These are phyloP conservation scores for Paxillus ammoniavirescens DNA, from an alignment of 768 basidiomycete species.

Conservation along the genomic window DNA sequence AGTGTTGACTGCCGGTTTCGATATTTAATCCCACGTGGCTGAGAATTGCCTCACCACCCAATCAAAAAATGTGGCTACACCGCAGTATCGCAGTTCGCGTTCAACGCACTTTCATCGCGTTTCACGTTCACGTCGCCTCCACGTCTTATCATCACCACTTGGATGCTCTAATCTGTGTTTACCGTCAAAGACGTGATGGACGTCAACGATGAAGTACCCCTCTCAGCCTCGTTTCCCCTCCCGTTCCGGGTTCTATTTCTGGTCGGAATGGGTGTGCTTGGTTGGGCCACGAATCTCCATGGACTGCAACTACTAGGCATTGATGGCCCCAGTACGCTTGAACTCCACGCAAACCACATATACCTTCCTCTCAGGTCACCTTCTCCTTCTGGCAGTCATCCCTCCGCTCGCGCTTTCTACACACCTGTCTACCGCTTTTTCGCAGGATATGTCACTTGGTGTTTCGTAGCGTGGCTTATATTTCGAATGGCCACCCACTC, in stretches of 20 bases:
- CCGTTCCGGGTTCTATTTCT: slow-evolving; percentile 89
- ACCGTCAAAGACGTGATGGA: slow-evolving; percentile 28
- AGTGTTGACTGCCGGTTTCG: background rate
- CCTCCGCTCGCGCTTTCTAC: slow-evolving; percentile 43
- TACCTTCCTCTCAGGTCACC: slow-evolving; percentile 22
- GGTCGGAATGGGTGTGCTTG: slow-evolving; percentile 74
- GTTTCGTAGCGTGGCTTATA: slow-evolving; percentile 63
- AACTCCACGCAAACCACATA: slow-evolving; percentile 37
- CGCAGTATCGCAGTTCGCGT: background rate
- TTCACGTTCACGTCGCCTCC: background rate
- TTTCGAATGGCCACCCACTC: slow-evolving; percentile 63
- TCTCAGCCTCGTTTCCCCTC: slow-evolving; percentile 71
- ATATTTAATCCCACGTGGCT: background rate
- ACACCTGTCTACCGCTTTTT: slow-evolving; percentile 67
- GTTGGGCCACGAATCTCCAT: slow-evolving; percentile 94
- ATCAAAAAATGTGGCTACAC: background rate
- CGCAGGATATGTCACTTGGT: slow-evolving; percentile 56
- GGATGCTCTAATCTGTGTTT: background rate
- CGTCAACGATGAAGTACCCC: slow-evolving; percentile 40
- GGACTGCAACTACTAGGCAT: slow-evolving; percentile 71
- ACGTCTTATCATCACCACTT: slow-evolving; percentile 6
- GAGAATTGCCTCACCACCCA: background rate
- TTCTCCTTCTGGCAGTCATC: slow-evolving; percentile 17
- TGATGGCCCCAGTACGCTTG: slow-evolving; percentile 71
- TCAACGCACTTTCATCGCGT: background rate